These are phyloP conservation scores for Cladobotryum protrusum DNA, from an alignment of 2,329 filamentous ascomycete genomes.

Conservation along the genomic window DNA sequence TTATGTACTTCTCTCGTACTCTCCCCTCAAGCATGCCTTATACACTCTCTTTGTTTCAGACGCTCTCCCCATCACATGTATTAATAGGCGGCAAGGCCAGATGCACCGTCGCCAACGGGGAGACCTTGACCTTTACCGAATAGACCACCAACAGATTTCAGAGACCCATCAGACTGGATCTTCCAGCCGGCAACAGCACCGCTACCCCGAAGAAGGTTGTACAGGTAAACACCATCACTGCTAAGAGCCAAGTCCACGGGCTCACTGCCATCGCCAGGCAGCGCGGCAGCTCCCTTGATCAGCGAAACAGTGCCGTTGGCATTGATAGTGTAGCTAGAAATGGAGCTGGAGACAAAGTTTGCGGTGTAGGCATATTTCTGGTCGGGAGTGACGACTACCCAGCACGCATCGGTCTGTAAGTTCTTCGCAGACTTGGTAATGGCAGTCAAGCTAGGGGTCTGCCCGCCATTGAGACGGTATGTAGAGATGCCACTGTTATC, in stretches of 20 bases:
- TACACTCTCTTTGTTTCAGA: no score
- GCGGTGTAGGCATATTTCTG: conserved; percentile 15
- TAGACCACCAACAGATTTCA: conserved; percentile 14
- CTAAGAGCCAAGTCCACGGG: conserved; percentile 17
- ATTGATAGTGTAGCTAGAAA: conserved; percentile 15
- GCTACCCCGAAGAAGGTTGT: conserved; percentile 17
- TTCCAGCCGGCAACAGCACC: conserved; percentile 15
- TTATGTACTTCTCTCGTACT: no score
- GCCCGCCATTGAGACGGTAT: conserved; percentile 12
- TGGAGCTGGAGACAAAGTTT: conserved; percentile 17
- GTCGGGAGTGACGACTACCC: conserved; percentile 17
- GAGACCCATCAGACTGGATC: conserved; percentile 16
- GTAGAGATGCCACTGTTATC: conserved; percentile 13
- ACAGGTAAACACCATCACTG: conserved; percentile 15
- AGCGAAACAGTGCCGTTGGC: conserved; percentile 13
- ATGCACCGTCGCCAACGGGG: conserved; percentile 12
- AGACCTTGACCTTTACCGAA: conserved; percentile 14
- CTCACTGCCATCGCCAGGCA: conserved; percentile 13
- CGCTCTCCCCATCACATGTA: no score
- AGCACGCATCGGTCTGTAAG: conserved; percentile 16
- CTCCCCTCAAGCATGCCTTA: no score
- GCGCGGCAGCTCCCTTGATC: conserved; percentile 13
- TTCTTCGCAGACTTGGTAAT: conserved; percentile 13
- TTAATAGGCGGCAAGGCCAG: conserved; percentile 12
- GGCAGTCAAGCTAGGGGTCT: conserved; percentile 10